These are phyloP conservation scores for Logfia minima DNA, from an alignment of 129 eudicot genomes.

Conservation along the genomic window DNA sequence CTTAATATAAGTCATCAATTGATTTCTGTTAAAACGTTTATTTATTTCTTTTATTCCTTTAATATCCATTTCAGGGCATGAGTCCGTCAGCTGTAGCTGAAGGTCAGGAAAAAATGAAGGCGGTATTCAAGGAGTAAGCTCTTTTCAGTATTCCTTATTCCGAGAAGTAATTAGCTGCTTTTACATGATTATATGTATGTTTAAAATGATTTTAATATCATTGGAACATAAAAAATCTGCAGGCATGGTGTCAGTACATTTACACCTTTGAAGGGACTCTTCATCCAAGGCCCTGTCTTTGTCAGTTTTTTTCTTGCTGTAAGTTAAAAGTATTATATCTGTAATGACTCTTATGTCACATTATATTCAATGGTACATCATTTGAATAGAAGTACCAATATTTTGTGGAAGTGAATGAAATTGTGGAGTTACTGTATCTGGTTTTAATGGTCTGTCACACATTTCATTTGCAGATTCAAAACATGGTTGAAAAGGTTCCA, in stretches of 20 bases:
- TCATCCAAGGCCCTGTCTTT: constrained; percentile 78
- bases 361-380: background rate
- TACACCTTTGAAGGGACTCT: constrained; percentile 80
- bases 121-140: constrained; percentile 71
- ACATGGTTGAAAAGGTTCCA: constrained; percentile 94
- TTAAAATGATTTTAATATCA: background rate
- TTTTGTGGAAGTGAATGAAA: constrained; percentile 13
- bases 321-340: constrained; percentile 35
- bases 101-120: constrained; percentile 66
- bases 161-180: background rate
- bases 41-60: background rate
- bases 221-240: constrained; percentile 18
- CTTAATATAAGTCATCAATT: background rate
- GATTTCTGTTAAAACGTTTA: constrained; percentile 1
- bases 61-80: constrained; percentile 63
- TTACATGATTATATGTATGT: background rate
- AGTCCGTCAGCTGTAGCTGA: constrained; percentile 76
- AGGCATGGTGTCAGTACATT: constrained; percentile 88
- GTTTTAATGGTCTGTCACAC: constrained; percentile 1
- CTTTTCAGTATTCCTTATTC: constrained; percentile 21
- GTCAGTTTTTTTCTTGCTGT: constrained; percentile 86
- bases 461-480: constrained; percentile 51
- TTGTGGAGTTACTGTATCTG: background rate
- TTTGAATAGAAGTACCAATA: background rate
- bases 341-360: background rate